Base-by-base conservation (phyloP, 257 asterid genomes). In the Echium plantagineum region DNA sequence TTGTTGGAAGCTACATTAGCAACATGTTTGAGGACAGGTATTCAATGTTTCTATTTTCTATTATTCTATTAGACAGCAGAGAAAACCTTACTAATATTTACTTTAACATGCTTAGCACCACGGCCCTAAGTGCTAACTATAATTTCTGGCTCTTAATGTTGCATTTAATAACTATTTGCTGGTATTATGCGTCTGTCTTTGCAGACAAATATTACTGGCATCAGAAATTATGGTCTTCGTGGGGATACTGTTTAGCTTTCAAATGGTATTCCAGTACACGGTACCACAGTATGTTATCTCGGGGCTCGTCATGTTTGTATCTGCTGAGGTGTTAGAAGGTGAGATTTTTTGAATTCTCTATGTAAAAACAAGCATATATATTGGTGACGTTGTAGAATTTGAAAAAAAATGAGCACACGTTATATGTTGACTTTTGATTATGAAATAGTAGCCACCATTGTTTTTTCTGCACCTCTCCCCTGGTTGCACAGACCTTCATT, bases 11-110 rank as follows among this genome's bases (percentile, higher is more conserved):
- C 78, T 93, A 93, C 86, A 75, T 93, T 65, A 88, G 95, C 84
- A 93, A 89, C 76, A 84, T 93, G 97, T 93, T 76, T 13, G 83
- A 93, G 75, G 98, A 93, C 86, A 88, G 98, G 98, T 93, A 80
- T 68, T 65, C 51, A 64, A 15, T 63, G 59, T 59, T 58, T 52
- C 31, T 16, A 10, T 46, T 26, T 63, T 19, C 65, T 18, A 63
- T 53, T 26, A 59, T 49, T 51, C 1, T 24, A 42, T 49, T 35
- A 35, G 7, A 35, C 46, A 35, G 2, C 46, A 35, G 46, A 35
- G 10, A 35, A 35, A 35, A 35, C 46, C 46, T 35, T 42, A 4
- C 17, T 42, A 42, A 42, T 10, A 7, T 42, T 17, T 10, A 42
- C 12, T 7, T 13, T 10, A 42, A 42, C 12, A 17, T 42, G 49